Percentiles rank a stretch among this genome's conserved stretches.
These are phyloP conservation scores for Spergularia bocconei DNA, from an alignment of 148 eudicot genomes.

Conservation along the genomic window DNA sequence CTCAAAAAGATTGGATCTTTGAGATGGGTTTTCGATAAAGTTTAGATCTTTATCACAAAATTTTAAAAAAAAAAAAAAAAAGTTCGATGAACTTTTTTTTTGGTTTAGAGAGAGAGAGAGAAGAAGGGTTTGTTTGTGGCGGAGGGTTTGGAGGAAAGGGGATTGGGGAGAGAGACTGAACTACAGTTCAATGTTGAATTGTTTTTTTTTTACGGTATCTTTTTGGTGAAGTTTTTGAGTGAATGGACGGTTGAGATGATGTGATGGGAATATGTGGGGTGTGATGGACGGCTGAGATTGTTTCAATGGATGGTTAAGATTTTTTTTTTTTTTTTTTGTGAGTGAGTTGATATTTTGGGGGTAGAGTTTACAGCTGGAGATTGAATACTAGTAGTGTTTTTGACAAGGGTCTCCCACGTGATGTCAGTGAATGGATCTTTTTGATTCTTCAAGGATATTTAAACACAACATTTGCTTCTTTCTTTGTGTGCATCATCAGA, in stretches of 20 bases:
- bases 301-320: no score
- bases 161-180: background rate
- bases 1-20: constrained; percentile 19
- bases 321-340: no score
- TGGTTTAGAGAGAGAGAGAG: background rate
- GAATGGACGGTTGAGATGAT: no score
- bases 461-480: no score
- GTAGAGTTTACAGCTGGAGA: no score
- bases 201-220: background rate
- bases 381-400: background rate
- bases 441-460: background rate
- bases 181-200: background rate
- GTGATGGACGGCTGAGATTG: no score
- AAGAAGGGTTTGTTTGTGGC: constrained; percentile 4
- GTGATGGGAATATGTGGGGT: no score
- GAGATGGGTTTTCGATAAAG: background rate
- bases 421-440: background rate
- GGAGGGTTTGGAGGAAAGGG: constrained; percentile 23
- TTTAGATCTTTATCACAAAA: constrained; percentile 6
- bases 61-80: background rate
- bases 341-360: no score
- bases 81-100: no score
- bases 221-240: no score
- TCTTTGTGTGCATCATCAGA: no score
- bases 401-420: constrained; percentile 7